These are phyloP conservation scores for Patellifolia procumbens DNA, from an alignment of 179 eudicot species.

Conservation along the genomic window DNA sequence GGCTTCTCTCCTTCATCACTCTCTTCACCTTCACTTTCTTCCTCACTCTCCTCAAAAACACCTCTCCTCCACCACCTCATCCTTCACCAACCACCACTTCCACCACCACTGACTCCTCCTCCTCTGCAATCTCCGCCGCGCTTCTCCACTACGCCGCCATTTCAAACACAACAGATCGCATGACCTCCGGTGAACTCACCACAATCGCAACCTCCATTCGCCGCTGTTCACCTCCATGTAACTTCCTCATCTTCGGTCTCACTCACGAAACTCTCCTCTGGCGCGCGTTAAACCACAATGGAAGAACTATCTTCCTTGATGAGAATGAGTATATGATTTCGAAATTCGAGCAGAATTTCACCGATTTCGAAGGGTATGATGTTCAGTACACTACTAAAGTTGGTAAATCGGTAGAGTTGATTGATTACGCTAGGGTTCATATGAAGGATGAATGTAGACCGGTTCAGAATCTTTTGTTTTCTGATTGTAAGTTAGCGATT, in stretches of 20 bases:
- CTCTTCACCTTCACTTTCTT: constrained; percentile 49
- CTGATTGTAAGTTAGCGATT: constrained; percentile 73
- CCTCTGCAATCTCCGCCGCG: constrained; percentile 20
- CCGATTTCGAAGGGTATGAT: constrained; percentile 73
- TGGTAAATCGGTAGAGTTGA: constrained; percentile 28
- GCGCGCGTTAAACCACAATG: constrained; percentile 56
- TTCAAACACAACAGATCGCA: constrained; percentile 34
- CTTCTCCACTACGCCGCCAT: constrained; percentile 44
- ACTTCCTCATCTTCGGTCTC: constrained; percentile 76
- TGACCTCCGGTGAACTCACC: constrained; percentile 51
- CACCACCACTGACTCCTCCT: constrained; percentile 14
- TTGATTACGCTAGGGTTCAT: constrained; percentile 35
- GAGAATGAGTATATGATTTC: constrained; percentile 53
- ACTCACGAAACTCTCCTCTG: constrained; percentile 79
- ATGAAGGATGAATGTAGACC: constrained; percentile 52
- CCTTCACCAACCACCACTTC: constrained; percentile 20
- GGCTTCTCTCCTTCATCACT: constrained; percentile 43
- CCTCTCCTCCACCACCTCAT: constrained; percentile 10
- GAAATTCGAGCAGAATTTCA: constrained; percentile 41
- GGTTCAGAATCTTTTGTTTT: constrained; percentile 65
- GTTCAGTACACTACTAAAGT: constrained; percentile 64
- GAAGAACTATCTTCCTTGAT: constrained; percentile 69
- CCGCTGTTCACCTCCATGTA: constrained; percentile 38
- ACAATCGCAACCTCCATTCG: constrained; percentile 49
- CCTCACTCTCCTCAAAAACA: constrained; percentile 42